phyloP scores from a whole-genome alignment of 257 asterid genomes.

The Fraxinus quadrangulata region DNA sequence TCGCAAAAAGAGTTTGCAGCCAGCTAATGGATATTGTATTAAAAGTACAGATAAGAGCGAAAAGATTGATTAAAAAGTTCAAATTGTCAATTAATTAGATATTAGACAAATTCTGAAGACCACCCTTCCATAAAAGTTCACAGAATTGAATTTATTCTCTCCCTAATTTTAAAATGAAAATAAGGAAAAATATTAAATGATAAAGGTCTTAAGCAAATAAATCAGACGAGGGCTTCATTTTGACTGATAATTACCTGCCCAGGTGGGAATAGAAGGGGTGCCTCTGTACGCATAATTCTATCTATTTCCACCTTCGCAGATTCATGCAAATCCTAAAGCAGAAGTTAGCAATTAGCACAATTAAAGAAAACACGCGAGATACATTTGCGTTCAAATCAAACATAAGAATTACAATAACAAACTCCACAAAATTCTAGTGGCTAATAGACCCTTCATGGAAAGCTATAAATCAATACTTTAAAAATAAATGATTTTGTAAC shows the following conservation, averaged over 20 bases:
- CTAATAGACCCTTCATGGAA: not conserved
- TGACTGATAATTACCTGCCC: conserved; percentile 70
- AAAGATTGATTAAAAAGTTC: not conserved
- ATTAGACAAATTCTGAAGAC: not conserved
- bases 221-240: not conserved
- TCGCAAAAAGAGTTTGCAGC: not conserved
- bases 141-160: not conserved
- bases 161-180: not conserved
- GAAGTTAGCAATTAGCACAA: conserved; percentile 10
- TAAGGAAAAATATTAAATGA: conserved; percentile 5
- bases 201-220: not conserved
- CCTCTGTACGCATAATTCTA: conserved; percentile 85
- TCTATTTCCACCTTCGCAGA: conserved; percentile 77
- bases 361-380: not conserved
- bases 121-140: not conserved
- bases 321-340: conserved; percentile 57
- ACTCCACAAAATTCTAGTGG: not conserved
- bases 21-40: not conserved
- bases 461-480: too few relatives aligned
- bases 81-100: not conserved
- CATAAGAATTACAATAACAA: too few relatives aligned
- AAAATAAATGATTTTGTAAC: not conserved
- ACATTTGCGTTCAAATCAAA: not conserved
- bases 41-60: not conserved
- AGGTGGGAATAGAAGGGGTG: conserved; percentile 85